These are phyloP conservation scores for Hygrophorus pudorinus DNA, from an alignment of 768 basidiomycete species.

Conservation along the genomic window DNA sequence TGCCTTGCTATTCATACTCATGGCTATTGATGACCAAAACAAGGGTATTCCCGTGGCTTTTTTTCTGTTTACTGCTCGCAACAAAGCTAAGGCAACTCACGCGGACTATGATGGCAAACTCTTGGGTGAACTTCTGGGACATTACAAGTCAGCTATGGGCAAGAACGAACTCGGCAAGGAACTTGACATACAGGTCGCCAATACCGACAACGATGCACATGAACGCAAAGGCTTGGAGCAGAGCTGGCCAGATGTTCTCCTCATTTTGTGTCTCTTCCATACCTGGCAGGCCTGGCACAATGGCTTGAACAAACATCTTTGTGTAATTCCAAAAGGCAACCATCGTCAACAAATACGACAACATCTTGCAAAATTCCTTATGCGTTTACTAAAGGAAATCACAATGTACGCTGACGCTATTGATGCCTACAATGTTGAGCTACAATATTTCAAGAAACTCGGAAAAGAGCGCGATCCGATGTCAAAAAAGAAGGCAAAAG, in stretches of 20 bases:
- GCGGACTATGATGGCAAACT: conserved; percentile 4
- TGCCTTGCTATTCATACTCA: conserved; percentile 6
- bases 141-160: conserved; percentile 4
- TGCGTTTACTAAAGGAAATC: no score
- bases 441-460: no score
- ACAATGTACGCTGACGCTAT: no score
- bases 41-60: conserved; percentile 3
- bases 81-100: conserved; percentile 5
- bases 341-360: no score
- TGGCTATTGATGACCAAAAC: conserved; percentile 8
- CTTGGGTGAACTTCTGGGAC: not conserved
- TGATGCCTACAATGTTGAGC: no score
- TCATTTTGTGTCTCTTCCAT: conserved; percentile 27
- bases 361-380: no score
- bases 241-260: conserved; percentile 13
- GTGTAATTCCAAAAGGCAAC: no score
- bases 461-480: no score
- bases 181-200: conserved; percentile 14
- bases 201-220: conserved; percentile 20
- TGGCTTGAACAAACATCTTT: no score
- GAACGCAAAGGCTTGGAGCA: conserved; percentile 15
- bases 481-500: no score
- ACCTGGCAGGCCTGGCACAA: no score
- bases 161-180: conserved; percentile 9
- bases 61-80: conserved; percentile 4